These are phyloP conservation scores for Magnusiomyces tetraspermus DNA, from an alignment of 1,139 yeast species.

Conservation along the genomic window DNA sequence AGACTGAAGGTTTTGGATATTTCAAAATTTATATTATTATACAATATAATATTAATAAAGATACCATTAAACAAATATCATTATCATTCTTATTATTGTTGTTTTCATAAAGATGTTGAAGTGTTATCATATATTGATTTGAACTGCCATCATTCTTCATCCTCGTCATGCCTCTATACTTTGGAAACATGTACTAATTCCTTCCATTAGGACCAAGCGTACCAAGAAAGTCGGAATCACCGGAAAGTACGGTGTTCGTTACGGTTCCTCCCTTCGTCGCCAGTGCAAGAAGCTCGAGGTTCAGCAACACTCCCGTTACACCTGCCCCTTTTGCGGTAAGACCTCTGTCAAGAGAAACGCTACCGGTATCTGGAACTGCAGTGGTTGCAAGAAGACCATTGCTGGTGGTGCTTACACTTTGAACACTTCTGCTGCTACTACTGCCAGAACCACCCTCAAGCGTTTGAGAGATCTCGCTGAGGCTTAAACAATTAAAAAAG, in stretches of 20 bases:
- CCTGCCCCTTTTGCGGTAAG: conserved; percentile 99
- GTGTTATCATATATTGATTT: background rate
- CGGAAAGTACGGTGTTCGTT: conserved; percentile 99
- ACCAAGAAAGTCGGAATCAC: conserved; percentile 99
- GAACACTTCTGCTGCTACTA: conserved; percentile 98
- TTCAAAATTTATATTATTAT: too few species aligned
- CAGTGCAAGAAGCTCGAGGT: conserved; percentile 99
- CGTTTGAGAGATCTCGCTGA: conserved; percentile 99
- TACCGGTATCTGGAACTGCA: conserved; percentile 98
- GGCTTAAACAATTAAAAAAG: conserved; percentile 65
- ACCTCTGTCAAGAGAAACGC: conserved; percentile 96
- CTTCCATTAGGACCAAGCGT: conserved; percentile 77
- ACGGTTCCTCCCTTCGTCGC: conserved; percentile 99
- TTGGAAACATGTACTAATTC: too few species aligned
- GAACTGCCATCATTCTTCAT: too few species aligned
- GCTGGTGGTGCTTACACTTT: conserved; percentile 99
- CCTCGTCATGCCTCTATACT: too few species aligned
- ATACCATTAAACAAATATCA: too few species aligned
- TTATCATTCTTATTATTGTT: too few species aligned
- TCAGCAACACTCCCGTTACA: conserved; percentile 98
- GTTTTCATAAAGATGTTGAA: background rate
- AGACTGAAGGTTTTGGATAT: too few species aligned
- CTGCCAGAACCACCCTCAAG: conserved; percentile 99
- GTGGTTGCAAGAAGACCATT: conserved; percentile 88
- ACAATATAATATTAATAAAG: too few species aligned